A percentile compares a stretch with the other conserved stretches of the same genome.
phyloP scores from a whole-genome alignment of 495 filamentous ascomycete species.

The Penicillium manginii region DNA sequence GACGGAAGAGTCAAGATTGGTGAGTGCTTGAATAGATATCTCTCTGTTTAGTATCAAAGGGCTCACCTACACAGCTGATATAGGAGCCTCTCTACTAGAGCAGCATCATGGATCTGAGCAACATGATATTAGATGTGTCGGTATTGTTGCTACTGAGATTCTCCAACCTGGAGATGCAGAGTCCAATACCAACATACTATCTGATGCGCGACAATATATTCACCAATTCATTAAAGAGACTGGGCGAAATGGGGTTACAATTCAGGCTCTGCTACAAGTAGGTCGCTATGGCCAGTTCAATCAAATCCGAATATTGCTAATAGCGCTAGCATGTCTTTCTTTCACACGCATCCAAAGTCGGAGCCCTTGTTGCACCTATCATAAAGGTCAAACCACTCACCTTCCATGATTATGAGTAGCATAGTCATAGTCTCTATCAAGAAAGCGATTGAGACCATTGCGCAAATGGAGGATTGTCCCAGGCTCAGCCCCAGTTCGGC shows the following conservation, averaged over 20 bases:
- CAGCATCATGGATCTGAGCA: conserved; percentile 8
- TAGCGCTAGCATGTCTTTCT: conserved; percentile 9
- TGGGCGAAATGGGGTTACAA: background rate
- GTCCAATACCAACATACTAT: too few relatives aligned
- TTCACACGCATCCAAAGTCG: background rate
- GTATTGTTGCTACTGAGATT: conserved; percentile 1
- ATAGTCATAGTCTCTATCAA: background rate
- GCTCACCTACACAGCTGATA: conserved; percentile 4
- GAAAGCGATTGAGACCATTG: conserved; percentile 1
- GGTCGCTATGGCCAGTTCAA: background rate
- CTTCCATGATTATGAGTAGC: conserved; percentile 4
- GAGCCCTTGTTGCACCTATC: conserved; percentile 4
- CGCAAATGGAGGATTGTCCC: background rate
- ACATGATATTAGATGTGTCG: conserved; percentile 6
- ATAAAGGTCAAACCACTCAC: conserved; percentile 6
- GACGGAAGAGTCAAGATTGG: conserved; percentile 11
- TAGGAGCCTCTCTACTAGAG: conserved; percentile 9
- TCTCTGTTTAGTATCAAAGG: too few relatives aligned
- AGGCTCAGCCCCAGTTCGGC: conserved; percentile 3
- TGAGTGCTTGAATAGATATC: background rate
- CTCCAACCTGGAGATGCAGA: too few relatives aligned
- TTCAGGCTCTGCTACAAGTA: conserved; percentile 7
- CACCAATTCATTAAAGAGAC: background rate
- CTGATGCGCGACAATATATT: background rate
- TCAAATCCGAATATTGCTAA: too few relatives aligned